Evolutionary conservation across 2,329 filamentous ascomycete species (phyloP).

Genomic region (Esteya vermicola): DNA sequence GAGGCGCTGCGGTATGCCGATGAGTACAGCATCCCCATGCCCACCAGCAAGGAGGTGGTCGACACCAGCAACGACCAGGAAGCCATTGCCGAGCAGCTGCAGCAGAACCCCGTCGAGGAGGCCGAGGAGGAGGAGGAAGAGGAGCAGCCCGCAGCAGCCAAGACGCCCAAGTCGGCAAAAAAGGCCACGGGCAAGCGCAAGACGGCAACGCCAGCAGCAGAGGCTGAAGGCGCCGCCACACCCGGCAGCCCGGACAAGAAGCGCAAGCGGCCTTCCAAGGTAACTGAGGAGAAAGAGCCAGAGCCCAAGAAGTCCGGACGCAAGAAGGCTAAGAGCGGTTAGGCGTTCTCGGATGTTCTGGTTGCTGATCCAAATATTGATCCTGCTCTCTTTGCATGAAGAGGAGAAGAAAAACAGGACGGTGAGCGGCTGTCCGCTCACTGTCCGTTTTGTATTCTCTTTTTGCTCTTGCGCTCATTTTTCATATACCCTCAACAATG

Average conservation of each 20-base stretch:
- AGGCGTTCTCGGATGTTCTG: constrained; percentile 14
- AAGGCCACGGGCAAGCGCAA: constrained; percentile 39
- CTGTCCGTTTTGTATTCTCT: no score
- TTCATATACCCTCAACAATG: no score
- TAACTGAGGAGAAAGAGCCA: constrained; percentile 33
- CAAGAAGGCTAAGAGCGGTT: constrained; percentile 38
- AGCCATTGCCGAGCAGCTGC: constrained; percentile 44
- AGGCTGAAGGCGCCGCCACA: constrained; percentile 22
- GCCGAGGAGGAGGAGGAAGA: constrained; percentile 27
- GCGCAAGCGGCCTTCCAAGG: constrained; percentile 46
- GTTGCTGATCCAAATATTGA: constrained; percentile 16
- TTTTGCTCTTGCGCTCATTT: no score
- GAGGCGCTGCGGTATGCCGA: constrained; percentile 49
- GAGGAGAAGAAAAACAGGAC: no score
- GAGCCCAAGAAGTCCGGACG: constrained; percentile 46
- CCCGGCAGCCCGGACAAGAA: constrained; percentile 48
- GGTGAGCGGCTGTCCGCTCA: no score
- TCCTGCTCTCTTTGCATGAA: constrained; percentile 17
- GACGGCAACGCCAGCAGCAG: constrained; percentile 32
- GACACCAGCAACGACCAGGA: constrained; percentile 35
- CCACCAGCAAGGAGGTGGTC: constrained; percentile 30
- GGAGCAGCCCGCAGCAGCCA: constrained; percentile 29
- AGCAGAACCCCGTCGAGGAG: constrained; percentile 28
- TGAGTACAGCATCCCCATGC: constrained; percentile 38
- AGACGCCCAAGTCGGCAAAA: constrained; percentile 44